Base-by-base conservation (phyloP, 768 basidiomycete genomes). In the Solioccasus polychromus region DNA sequence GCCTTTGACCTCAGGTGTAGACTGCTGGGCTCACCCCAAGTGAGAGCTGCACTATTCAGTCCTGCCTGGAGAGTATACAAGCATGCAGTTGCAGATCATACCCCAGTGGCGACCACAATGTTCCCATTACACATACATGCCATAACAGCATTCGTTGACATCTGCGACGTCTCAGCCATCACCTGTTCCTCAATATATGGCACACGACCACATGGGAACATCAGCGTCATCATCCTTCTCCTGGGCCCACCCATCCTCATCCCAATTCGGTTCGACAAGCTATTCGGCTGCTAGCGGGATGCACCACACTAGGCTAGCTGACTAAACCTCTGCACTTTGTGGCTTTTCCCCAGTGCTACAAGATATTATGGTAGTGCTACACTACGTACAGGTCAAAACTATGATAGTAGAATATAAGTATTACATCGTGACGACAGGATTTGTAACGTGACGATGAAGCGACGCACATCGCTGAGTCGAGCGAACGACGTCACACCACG, bases 51-150 rank as follows among this genome's bases (percentile, higher is more conserved):
- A 45, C 9, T 47, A 54, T 37, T 18, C 46, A 2, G 18, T 24
- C 2, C 47, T 43, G 8, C 26, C 50, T 11, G 17, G 30, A 3
- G 54, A 52, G 32, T 61, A 50, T 36, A 5, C 45, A 8, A 19
- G 39, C 8, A 31, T 54, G 8, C 54, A 47, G 6, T 38, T 58
- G 2, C 50, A 44, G 8, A 28, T 46, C 5, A 36, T 51, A 10
- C 38, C 62, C 3, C 46, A 59, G 17, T 66, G 62, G 62, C 62
- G 62, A 10, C 52, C 62, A 8, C 59, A 54, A 3, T 52, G 56
- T 19, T 48, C 64, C 3, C 57, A 65, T 15, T 62, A 67, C 39
- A 12, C 62, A 9, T 67, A 64, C 47, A 40, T 44, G 8, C 57
- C 52, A 8, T 60, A 47, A 18, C 45, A 46, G 41, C 53, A 49